These are phyloP conservation scores for Candida incommunis DNA, from an alignment of 805 yeast species.

Conservation along the genomic window DNA sequence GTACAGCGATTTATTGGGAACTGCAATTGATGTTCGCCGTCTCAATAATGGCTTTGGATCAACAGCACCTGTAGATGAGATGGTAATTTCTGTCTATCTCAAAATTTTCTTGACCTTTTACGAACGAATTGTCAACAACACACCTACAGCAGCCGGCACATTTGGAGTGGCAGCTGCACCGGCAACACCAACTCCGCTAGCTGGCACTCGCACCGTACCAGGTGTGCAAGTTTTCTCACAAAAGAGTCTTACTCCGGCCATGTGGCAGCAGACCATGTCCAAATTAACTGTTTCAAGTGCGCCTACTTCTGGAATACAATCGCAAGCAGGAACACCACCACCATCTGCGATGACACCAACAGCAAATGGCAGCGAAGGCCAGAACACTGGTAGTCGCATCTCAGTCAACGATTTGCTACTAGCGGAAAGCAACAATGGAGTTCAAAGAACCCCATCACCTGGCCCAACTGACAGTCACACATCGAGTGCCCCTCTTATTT, in stretches of 20 bases:
- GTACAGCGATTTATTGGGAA: not conserved
- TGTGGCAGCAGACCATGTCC: not conserved
- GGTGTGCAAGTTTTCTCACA: not conserved
- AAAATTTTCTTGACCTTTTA: slow-evolving; percentile 24
- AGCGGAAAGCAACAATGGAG: not conserved
- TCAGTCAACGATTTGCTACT: not conserved
- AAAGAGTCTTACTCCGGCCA: not conserved
- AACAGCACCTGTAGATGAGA: slow-evolving; percentile 59
- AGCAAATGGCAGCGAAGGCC: not conserved
- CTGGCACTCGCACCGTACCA: not conserved
- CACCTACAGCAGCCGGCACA: not conserved
- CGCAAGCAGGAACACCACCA: not conserved
- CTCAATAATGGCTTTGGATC: slow-evolving; percentile 74
- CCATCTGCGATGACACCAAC: not conserved
- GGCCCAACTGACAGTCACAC: not conserved
- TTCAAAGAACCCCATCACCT: not conserved
- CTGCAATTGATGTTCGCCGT: slow-evolving; percentile 41
- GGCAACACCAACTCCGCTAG: not conserved
- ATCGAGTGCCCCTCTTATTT: not conserved
- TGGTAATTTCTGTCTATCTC: slow-evolving; percentile 47
- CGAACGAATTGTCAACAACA: slow-evolving; percentile 2
- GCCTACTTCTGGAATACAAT: not conserved
- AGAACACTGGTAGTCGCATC: not conserved
- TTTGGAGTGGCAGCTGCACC: not conserved
- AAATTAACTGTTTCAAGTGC: not conserved